Conservation (phyloP, 139 green algal genomes). For the Medakamo hakoo region DNA sequence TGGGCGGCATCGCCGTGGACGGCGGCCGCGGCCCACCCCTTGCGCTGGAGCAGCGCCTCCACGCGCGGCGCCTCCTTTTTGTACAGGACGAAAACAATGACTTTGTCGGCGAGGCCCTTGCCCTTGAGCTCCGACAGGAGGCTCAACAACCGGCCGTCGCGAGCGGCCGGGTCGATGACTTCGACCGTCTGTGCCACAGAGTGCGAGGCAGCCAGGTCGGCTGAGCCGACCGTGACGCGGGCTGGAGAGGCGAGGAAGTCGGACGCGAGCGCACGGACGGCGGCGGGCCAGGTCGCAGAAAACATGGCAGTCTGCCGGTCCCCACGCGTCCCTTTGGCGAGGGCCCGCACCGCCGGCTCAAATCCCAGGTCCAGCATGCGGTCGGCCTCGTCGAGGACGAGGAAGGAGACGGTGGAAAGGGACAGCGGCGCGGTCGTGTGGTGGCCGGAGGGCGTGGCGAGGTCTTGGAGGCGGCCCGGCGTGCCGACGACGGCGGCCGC, state of each 20-base stretch:
- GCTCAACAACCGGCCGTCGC: slow-evolving; percentile 49
- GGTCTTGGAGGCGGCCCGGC: slow-evolving; percentile 77
- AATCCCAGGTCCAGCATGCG: slow-evolving; percentile 91
- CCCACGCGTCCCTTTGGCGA: slow-evolving; percentile 31
- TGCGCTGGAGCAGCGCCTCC: slow-evolving; percentile 48
- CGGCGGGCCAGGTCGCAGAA: slow-evolving; percentile 78
- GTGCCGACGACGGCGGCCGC: slow-evolving; percentile 68
- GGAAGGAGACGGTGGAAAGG: slow-evolving; percentile 34
- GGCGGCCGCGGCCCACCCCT: slow-evolving; percentile 47
- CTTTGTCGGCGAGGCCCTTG: slow-evolving; percentile 49
- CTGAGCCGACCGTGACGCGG: slow-evolving; percentile 54
- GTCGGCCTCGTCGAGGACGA: slow-evolving; percentile 88
- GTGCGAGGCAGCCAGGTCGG: slow-evolving; percentile 80
- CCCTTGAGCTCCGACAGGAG: slow-evolving; percentile 68
- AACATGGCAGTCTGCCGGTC: slow-evolving; percentile 91
- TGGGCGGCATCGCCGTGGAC: slow-evolving; percentile 89
- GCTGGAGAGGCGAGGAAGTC: slow-evolving; percentile 64
- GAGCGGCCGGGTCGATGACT: slow-evolving; percentile 61
- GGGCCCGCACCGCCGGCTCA: slow-evolving; percentile 62
- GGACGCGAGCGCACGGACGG: slow-evolving; percentile 70
- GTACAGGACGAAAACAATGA: slow-evolving; percentile 96
- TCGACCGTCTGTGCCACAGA: slow-evolving; percentile 75
- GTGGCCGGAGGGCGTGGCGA: slow-evolving; percentile 54
- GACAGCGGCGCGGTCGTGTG: not conserved
- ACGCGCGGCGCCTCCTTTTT: slow-evolving; percentile 87